Evolutionary conservation across 2,329 filamentous ascomycete genomes (phyloP).

Genomic region (Aspergillus intermedius): DNA sequence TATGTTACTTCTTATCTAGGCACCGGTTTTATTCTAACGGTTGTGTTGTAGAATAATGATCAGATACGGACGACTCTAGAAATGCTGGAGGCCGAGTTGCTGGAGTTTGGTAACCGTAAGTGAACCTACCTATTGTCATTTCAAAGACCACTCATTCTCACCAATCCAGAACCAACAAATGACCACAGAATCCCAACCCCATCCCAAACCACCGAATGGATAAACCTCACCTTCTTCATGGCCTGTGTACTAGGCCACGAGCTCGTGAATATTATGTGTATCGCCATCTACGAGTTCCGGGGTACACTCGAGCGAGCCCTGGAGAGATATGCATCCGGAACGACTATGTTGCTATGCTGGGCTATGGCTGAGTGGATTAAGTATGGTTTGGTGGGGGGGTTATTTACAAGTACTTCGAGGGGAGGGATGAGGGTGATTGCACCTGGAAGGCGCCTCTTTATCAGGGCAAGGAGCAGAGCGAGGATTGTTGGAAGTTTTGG

Average conservation of each 20-base stretch:
- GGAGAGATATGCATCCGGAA: conserved; percentile 1
- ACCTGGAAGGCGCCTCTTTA: no score
- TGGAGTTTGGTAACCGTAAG: conserved; percentile 7
- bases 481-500: no score
- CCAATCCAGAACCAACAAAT: no score
- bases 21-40: conserved; percentile 1
- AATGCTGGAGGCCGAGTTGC: conserved; percentile 5
- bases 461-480: no score
- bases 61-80: conserved; percentile 5
- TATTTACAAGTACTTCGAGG: no score
- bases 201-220: conserved; percentile 1
- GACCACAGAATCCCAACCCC: no score
- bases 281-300: conserved; percentile 7
- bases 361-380: conserved; percentile 5
- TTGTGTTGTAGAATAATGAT: neutral
- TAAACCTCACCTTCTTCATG: conserved; percentile 7
- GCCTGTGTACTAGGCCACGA: conserved; percentile 3
- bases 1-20: neutral
- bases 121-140: neutral
- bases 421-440: no score
- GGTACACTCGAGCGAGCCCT: neutral
- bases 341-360: neutral
- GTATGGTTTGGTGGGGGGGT: conserved; percentile 1
- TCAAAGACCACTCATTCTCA: no score
- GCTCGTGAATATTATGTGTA: neutral